phyloP scores from a whole-genome alignment of 164 flowering plant genomes.

The Stephania yunnanensis region DNA sequence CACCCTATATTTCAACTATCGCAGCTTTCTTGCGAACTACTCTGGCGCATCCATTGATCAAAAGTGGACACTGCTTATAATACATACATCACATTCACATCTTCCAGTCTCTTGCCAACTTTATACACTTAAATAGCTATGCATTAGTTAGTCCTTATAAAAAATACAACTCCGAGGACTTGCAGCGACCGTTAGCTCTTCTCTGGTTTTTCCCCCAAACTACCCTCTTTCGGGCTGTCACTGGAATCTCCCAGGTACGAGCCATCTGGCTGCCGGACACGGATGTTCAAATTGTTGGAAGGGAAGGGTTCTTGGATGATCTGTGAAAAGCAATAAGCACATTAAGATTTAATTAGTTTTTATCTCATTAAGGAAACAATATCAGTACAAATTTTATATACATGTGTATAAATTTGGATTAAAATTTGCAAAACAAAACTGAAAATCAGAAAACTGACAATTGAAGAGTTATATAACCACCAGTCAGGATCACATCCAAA shows the following conservation, averaged over 20 bases:
- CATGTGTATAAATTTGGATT: not conserved
- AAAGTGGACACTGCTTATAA: constrained; percentile 28
- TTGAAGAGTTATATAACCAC: not conserved
- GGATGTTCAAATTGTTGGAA: constrained; percentile 51
- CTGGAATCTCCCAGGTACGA: constrained; percentile 45
- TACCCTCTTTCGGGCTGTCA: constrained; percentile 44
- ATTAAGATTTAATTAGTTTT: not conserved
- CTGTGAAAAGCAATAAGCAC: not conserved
- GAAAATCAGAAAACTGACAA: not conserved
- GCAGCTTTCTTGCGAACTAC: constrained; percentile 15
- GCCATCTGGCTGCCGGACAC: constrained; percentile 63
- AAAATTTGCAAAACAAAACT: not conserved
- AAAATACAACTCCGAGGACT: constrained; percentile 2
- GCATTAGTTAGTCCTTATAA: constrained; percentile 26
- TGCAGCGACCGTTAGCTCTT: constrained; percentile 11
- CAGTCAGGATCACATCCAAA: not conserved
- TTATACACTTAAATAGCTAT: constrained; percentile 30
- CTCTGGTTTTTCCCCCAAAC: constrained; percentile 35
- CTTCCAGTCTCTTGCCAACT: constrained; percentile 13
- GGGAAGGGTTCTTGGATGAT: constrained; percentile 49
- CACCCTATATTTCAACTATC: constrained; percentile 17
- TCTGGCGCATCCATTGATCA: constrained; percentile 23
- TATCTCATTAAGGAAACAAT: not conserved
- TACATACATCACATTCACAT: constrained; percentile 10
- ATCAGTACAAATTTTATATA: not conserved